A percentile compares a stretch with the other conserved stretches of the same genome.
phyloP scores from a whole-genome alignment of 345 rosid genomes.

The Turnera subulata region DNA sequence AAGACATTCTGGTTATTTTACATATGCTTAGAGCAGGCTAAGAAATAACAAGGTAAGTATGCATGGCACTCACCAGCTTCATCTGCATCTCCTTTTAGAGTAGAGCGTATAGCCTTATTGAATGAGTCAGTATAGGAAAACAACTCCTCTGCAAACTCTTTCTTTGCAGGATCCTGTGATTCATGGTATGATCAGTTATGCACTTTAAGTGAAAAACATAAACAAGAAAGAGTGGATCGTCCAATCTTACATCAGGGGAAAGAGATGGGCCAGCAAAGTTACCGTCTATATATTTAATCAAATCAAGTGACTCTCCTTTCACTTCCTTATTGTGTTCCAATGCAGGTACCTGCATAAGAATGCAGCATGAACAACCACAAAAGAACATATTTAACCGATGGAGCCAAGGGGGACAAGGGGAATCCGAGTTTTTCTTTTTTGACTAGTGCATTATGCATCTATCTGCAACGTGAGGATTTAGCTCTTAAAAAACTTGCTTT shows the following conservation, averaged over 20 bases:
- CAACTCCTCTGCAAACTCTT: slow-evolving; percentile 29
- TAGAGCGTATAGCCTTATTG: slow-evolving; percentile 3
- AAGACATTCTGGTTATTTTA: not conserved
- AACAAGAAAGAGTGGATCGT: not conserved
- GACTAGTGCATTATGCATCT: not conserved
- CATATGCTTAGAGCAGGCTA: not conserved
- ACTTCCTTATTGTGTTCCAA: slow-evolving; percentile 33
- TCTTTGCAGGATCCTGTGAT: slow-evolving; percentile 29
- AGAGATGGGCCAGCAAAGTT: slow-evolving; percentile 33
- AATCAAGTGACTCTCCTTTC: slow-evolving; percentile 31
- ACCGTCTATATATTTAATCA: slow-evolving; percentile 28
- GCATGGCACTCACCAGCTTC: slow-evolving; percentile 20
- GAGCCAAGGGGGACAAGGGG: no score
- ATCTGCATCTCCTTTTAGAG: slow-evolving; percentile 20
- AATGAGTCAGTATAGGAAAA: slow-evolving; percentile 14
- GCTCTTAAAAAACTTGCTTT: not conserved
- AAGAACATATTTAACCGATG: no score
- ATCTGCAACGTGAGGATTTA: not conserved
- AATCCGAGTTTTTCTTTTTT: not conserved
- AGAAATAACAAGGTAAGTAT: not conserved
- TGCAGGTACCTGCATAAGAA: slow-evolving; percentile 22
- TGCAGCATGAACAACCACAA: not conserved
- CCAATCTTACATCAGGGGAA: slow-evolving; percentile 18
- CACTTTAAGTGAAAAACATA: not conserved
- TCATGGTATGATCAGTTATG: not conserved